phyloP scores from a whole-genome alignment of 2,329 filamentous ascomycete genomes.

The Penicillium polonicum region DNA sequence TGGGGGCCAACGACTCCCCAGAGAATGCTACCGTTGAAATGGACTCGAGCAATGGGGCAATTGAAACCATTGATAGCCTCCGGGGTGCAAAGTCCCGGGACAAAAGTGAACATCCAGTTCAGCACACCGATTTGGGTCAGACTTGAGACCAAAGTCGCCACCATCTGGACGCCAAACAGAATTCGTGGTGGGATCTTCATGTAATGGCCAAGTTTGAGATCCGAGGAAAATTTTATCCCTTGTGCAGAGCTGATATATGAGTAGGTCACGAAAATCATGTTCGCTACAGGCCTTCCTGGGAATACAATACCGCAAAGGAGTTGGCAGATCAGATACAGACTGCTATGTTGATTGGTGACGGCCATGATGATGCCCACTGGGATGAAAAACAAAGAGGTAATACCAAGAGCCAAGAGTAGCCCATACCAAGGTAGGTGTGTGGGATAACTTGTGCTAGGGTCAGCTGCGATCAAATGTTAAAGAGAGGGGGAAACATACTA shows the following conservation, averaged over 20 bases:
- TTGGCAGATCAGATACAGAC: constrained; percentile 83
- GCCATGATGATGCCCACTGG: constrained; percentile 92
- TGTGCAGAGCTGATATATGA: constrained; percentile 87
- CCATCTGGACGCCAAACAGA: constrained; percentile 60
- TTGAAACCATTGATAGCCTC: constrained; percentile 83
- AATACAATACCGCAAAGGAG: constrained; percentile 79
- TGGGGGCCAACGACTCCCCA: constrained; percentile 84
- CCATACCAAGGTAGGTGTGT: constrained; percentile 86
- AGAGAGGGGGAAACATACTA: constrained; percentile 56
- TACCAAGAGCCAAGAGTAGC: constrained; percentile 71
- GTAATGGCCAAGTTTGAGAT: constrained; percentile 72
- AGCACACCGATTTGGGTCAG: constrained; percentile 79
- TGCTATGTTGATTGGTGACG: constrained; percentile 85
- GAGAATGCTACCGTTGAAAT: constrained; percentile 86
- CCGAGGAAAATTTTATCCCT: constrained; percentile 83
- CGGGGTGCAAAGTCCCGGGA: constrained; percentile 73
- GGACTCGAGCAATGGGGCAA: constrained; percentile 80
- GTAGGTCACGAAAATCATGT: constrained; percentile 92
- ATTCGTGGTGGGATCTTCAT: constrained; percentile 62
- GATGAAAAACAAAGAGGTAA: constrained; percentile 80
- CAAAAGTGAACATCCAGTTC: constrained; percentile 85
- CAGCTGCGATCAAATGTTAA: constrained; percentile 8
- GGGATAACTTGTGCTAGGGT: constrained; percentile 59
- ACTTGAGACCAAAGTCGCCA: constrained; percentile 66
- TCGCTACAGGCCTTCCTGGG: constrained; percentile 80